Evolutionary conservation across 2,329 filamentous ascomycete species (phyloP).

Genomic region (Boeremia exigua): DNA sequence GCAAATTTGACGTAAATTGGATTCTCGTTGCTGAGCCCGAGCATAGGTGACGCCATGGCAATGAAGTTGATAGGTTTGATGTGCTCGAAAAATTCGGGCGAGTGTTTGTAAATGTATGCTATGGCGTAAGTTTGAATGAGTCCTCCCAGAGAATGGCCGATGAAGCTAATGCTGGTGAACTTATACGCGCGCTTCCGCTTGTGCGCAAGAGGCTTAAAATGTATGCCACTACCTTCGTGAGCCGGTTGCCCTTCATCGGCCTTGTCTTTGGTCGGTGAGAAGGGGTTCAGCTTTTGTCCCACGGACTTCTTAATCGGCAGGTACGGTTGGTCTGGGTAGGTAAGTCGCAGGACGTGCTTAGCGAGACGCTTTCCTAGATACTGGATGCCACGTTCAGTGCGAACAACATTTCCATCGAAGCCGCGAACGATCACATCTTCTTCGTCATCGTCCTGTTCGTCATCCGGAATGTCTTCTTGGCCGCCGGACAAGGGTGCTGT

Average conservation of each 20-base stretch:
- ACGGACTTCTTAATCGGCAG: constrained; percentile 68
- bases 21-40: constrained; percentile 96
- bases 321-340: constrained; percentile 92
- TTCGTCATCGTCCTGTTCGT: constrained; percentile 66
- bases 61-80: constrained; percentile 93
- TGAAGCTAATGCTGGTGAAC: constrained; percentile 93
- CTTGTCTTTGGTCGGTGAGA: constrained; percentile 52
- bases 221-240: constrained; percentile 69
- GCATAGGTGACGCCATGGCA: constrained; percentile 81
- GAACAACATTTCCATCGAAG: constrained; percentile 86
- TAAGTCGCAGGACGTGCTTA: constrained; percentile 86
- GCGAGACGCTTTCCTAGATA: constrained; percentile 94
- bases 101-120: constrained; percentile 96
- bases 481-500: constrained; percentile 58
- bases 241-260: constrained; percentile 54
- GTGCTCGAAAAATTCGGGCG: constrained; percentile 83
- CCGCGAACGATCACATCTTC: constrained; percentile 89
- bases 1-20: constrained; percentile 97
- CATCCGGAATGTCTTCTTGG: constrained; percentile 54
- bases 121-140: constrained; percentile 92
- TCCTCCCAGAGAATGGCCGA: constrained; percentile 90
- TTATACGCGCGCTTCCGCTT: constrained; percentile 69
- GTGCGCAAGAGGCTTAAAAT: constrained; percentile 53
- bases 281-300: constrained; percentile 56
- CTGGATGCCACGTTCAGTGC: constrained; percentile 94